Evolutionary conservation across 352 stramenopile genomes (phyloP).

Genomic region (Elongisporangium anandrum): DNA sequence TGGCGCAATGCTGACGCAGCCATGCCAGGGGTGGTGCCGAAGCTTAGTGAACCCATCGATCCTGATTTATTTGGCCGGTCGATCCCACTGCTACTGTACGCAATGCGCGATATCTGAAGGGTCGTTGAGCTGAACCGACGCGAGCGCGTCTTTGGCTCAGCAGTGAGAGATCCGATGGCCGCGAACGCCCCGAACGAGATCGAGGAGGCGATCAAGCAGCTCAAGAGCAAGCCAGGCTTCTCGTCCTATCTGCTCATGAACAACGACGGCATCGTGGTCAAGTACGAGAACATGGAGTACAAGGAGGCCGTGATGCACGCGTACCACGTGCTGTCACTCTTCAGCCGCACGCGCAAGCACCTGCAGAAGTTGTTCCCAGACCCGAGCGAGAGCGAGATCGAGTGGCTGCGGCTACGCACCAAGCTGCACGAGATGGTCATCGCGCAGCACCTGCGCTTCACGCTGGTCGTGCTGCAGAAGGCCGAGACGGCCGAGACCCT

Average conservation of each 20-base stretch:
- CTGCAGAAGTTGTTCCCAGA: constrained; percentile 85
- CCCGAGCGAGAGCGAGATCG: constrained; percentile 82
- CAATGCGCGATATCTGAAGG: neutral
- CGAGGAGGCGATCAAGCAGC: constrained; percentile 89
- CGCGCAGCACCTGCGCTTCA: constrained; percentile 84
- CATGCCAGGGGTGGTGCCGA: neutral
- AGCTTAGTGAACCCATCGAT: neutral
- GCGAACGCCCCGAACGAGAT: constrained; percentile 86
- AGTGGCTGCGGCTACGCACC: constrained; percentile 88
- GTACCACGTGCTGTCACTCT: constrained; percentile 89
- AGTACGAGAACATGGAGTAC: constrained; percentile 91
- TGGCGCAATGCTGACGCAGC: neutral
- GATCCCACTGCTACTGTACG: neutral
- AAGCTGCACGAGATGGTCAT: constrained; percentile 92
- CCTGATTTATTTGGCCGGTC: neutral
- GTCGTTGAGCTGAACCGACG: neutral
- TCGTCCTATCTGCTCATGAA: constrained; percentile 90
- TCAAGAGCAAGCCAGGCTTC: constrained; percentile 90
- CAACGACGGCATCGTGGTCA: constrained; percentile 93
- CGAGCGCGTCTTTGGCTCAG: neutral
- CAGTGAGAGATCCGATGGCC: constrained; percentile 31
- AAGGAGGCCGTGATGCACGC: constrained; percentile 89
- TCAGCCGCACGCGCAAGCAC: constrained; percentile 78
- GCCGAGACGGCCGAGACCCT: constrained; percentile 26
- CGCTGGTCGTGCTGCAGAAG: constrained; percentile 83